Conservation (phyloP, 2,329 filamentous ascomycete genomes). For the Juglanconis sp. region DNA sequence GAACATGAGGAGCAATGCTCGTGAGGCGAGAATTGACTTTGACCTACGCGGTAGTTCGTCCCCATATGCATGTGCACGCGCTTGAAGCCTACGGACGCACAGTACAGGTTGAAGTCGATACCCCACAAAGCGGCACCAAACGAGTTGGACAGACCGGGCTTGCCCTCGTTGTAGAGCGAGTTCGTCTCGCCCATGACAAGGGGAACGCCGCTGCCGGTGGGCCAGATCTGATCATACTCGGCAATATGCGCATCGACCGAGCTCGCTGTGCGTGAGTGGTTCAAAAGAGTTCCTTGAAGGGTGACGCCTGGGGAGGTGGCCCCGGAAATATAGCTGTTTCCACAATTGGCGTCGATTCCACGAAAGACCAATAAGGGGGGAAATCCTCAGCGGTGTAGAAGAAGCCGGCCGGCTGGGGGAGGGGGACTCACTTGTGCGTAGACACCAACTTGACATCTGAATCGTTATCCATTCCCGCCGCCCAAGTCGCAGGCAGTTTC, state of each 20-base stretch:
- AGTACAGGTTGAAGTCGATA: constrained; percentile 59
- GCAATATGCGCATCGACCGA: constrained; percentile 47
- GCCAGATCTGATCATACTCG: constrained; percentile 42
- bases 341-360: constrained; percentile 2
- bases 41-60: constrained; percentile 52
- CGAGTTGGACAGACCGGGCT: constrained; percentile 58
- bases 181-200: constrained; percentile 61
- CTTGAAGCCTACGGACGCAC: constrained; percentile 51
- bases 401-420: too few relatives aligned
- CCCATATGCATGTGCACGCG: constrained; percentile 64
- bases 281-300: constrained; percentile 60
- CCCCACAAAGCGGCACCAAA: constrained; percentile 66
- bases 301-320: constrained; percentile 59
- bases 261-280: constrained; percentile 52
- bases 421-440: constrained; percentile 52
- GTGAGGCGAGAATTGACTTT: background rate
- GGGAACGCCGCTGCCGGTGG: constrained; percentile 34
- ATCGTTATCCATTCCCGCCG: constrained; percentile 49
- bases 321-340: constrained; percentile 57
- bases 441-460: constrained; percentile 51
- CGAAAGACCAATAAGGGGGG: background rate
- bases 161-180: constrained; percentile 60
- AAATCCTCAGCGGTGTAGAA: too few relatives aligned
- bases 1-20: background rate
- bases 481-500: constrained; percentile 48